A percentile compares a stretch with the other conserved stretches of the same genome.
Evolutionary conservation across 192 early-diverging fungal genomes (phyloP).

Genomic region (Entrophospora sp.): DNA sequence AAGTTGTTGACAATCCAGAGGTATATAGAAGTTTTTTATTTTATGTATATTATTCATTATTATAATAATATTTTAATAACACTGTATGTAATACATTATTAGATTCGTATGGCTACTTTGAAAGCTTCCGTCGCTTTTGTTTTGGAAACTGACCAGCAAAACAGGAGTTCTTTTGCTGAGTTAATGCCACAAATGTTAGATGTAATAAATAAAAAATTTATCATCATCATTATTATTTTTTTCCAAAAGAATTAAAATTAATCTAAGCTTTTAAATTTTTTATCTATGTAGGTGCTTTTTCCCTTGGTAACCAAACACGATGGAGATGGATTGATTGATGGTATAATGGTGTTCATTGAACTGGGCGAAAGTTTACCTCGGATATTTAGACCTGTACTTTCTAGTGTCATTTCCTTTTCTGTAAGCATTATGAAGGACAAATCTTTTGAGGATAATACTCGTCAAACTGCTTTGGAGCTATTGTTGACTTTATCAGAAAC

Average conservation of each 20-base stretch:
- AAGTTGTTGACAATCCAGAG: slow-evolving; percentile 51
- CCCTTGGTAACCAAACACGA: slow-evolving; percentile 61
- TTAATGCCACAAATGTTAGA: slow-evolving; percentile 78
- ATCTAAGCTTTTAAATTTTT: slow-evolving; percentile 12
- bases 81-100: background rate
- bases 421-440: slow-evolving; percentile 70
- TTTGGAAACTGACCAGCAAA: slow-evolving; percentile 51
- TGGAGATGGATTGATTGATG: slow-evolving; percentile 62
- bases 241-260: slow-evolving; percentile 19
- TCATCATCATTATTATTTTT: background rate
- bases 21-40: slow-evolving; percentile 6
- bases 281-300: slow-evolving; percentile 62
- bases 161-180: slow-evolving; percentile 45
- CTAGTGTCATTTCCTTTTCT: slow-evolving; percentile 66
- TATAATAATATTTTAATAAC: background rate
- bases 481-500: slow-evolving; percentile 85
- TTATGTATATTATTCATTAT: background rate
- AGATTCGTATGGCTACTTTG: slow-evolving; percentile 67
- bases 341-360: slow-evolving; percentile 73
- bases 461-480: slow-evolving; percentile 87
- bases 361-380: slow-evolving; percentile 78
- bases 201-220: slow-evolving; percentile 27
- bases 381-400: slow-evolving; percentile 72
- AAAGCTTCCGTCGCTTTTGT: slow-evolving; percentile 74
- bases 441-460: slow-evolving; percentile 71